Conservation (phyloP, 495 filamentous ascomycete genomes). For the Penicillium parvum region DNA sequence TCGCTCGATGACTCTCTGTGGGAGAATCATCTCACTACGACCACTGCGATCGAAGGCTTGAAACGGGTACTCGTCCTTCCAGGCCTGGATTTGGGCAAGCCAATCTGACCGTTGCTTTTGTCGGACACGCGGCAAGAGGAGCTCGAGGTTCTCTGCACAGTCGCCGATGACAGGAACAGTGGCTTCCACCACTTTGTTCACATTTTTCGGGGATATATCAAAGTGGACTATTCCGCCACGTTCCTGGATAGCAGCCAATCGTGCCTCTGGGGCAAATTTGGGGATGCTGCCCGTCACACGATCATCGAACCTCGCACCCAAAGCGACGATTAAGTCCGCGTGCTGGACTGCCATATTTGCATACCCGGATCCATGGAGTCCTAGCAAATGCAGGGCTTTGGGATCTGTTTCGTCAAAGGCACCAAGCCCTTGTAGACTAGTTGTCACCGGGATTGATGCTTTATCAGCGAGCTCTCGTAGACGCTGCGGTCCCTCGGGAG, state of each 20-base stretch:
- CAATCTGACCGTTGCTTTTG: slow-evolving; percentile 70
- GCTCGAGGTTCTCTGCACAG: slow-evolving; percentile 60
- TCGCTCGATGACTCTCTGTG: slow-evolving; percentile 79
- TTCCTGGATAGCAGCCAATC: slow-evolving; percentile 49
- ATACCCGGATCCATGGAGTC: slow-evolving; percentile 60
- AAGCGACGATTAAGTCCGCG: slow-evolving; percentile 58
- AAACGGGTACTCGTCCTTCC: slow-evolving; percentile 83
- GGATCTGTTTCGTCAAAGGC: slow-evolving; percentile 58
- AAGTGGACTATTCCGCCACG: slow-evolving; percentile 62
- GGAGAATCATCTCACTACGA: slow-evolving; percentile 69
- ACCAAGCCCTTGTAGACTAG: slow-evolving; percentile 61
- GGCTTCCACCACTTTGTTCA: slow-evolving; percentile 61
- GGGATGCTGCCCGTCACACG: slow-evolving; percentile 52
- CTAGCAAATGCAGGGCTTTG: slow-evolving; percentile 59
- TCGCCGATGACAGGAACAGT: slow-evolving; percentile 59
- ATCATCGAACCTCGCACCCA: slow-evolving; percentile 61
- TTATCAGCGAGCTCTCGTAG: slow-evolving; percentile 56
- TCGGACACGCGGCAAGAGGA: slow-evolving; percentile 67
- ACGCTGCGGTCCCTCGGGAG: slow-evolving; percentile 46
- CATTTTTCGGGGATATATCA: slow-evolving; percentile 60
- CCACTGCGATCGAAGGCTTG: slow-evolving; percentile 7
- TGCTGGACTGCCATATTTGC: slow-evolving; percentile 64
- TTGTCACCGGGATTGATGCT: slow-evolving; percentile 57
- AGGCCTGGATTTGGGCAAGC: slow-evolving; percentile 81
- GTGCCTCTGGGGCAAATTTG: slow-evolving; percentile 55